These are phyloP conservation scores for Aureobasidium lini DNA, from an alignment of 2,329 filamentous ascomycete genomes.

Conservation along the genomic window DNA sequence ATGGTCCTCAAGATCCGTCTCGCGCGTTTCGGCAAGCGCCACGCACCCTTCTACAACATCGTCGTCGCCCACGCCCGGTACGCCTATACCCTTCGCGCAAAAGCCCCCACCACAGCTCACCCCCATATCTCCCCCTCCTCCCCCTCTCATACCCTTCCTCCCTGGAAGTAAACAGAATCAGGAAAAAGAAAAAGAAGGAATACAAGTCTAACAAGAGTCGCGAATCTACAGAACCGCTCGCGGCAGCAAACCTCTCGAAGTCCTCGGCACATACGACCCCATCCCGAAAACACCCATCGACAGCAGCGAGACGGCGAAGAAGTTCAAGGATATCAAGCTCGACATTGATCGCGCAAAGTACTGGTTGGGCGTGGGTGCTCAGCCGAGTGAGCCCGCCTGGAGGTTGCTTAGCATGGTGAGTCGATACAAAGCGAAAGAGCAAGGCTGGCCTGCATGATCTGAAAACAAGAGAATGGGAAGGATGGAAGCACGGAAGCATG, in stretches of 20 bases:
- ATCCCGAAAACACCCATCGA: slow-evolving; percentile 45
- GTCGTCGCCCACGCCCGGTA: slow-evolving; percentile 90
- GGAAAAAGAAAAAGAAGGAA: not conserved
- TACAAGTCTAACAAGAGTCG: not conserved
- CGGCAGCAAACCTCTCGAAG: slow-evolving; percentile 84
- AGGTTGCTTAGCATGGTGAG: slow-evolving; percentile 72
- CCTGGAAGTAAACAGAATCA: not conserved
- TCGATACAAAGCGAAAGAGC: not conserved
- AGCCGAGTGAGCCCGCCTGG: slow-evolving; percentile 88
- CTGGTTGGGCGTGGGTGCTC: slow-evolving; percentile 94
- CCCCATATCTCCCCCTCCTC: not conserved
- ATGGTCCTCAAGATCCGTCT: slow-evolving; percentile 93
- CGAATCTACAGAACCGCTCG: slow-evolving; percentile 61
- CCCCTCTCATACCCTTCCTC: not conserved
- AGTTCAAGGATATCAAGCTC: slow-evolving; percentile 87
- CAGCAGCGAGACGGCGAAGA: slow-evolving; percentile 27
- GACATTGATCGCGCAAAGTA: slow-evolving; percentile 78
- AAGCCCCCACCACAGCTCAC: not conserved
- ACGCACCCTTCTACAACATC: slow-evolving; percentile 94
- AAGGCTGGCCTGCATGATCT: no score
- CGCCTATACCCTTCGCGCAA: slow-evolving; percentile 19
- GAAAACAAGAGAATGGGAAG: not conserved
- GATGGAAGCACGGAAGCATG: not conserved
- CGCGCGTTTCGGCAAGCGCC: slow-evolving; percentile 82
- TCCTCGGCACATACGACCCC: slow-evolving; percentile 64